These are phyloP conservation scores for Purshia tridentata DNA, from an alignment of 306 rosid species.

Conservation along the genomic window DNA sequence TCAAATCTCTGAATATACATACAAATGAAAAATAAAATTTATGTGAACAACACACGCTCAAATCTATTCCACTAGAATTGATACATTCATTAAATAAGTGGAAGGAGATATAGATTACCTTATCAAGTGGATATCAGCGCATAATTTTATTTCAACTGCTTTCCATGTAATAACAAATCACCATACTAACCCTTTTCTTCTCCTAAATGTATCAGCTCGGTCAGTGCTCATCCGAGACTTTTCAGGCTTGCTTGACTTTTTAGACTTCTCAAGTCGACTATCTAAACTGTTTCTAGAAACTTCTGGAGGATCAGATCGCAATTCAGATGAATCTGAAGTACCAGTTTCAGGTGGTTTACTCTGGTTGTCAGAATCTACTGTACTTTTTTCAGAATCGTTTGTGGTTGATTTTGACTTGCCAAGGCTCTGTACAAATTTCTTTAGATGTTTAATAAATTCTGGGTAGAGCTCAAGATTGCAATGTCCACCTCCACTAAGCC, in stretches of 20 bases:
- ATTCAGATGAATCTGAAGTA: conserved; percentile 49
- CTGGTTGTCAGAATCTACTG: conserved; percentile 46
- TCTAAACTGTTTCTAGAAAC: conserved; percentile 97
- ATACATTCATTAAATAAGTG: conserved; percentile 35
- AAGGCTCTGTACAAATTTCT: conserved; percentile 87
- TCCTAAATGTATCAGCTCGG: conserved; percentile 82
- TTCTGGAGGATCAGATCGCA: conserved; percentile 62
- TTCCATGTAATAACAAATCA: conserved; percentile 43
- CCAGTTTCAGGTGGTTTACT: conserved; percentile 60
- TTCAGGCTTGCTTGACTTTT: conserved; percentile 66
- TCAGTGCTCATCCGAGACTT: conserved; percentile 98
- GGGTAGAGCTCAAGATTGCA: conserved; percentile 92
- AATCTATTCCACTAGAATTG: conserved; percentile 37
- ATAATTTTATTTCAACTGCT: conserved; percentile 48
- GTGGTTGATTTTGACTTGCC: conserved; percentile 70
- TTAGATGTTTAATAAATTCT: conserved; percentile 84
- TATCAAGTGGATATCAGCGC: conserved; percentile 31
- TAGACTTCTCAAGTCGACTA: conserved; percentile 89
- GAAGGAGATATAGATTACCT: conserved; percentile 33
- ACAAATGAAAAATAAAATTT: conserved; percentile 25
- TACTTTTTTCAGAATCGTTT: conserved; percentile 45
- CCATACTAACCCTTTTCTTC: conserved; percentile 80
- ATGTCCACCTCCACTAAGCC: conserved; percentile 96
- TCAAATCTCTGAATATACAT: conserved; percentile 42
- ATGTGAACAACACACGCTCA: conserved; percentile 28